These are phyloP conservation scores for Cercis canadensis DNA, from an alignment of 306 rosid genomes.

Conservation along the genomic window DNA sequence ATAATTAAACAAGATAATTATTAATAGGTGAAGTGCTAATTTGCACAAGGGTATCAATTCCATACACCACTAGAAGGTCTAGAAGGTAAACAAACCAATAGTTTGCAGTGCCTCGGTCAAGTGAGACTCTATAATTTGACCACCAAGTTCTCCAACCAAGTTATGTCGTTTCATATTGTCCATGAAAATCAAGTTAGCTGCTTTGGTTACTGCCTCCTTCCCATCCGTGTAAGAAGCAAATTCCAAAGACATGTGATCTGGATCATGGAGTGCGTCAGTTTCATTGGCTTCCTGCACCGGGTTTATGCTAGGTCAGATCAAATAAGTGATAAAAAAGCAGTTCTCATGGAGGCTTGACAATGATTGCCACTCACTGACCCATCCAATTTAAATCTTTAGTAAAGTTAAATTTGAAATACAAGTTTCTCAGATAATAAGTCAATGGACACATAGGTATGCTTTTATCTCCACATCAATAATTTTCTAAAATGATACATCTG, in stretches of 20 bases:
- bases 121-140: slow-evolving; percentile 51
- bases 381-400: slow-evolving; percentile 16
- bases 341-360: slow-evolving; percentile 14
- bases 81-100: slow-evolving; percentile 65
- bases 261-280: slow-evolving; percentile 37
- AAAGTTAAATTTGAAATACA: slow-evolving; percentile 2
- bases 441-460: neutral
- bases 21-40: slow-evolving; percentile 19
- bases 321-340: slow-evolving; percentile 6
- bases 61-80: slow-evolving; percentile 34
- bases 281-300: slow-evolving; percentile 60
- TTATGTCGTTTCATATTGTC: slow-evolving; percentile 53
- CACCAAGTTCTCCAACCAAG: slow-evolving; percentile 49
- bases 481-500: slow-evolving; percentile 26
- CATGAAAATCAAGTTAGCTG: slow-evolving; percentile 71
- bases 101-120: slow-evolving; percentile 71
- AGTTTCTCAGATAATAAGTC: neutral
- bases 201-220: slow-evolving; percentile 78
- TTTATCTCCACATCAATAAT: slow-evolving; percentile 7
- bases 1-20: slow-evolving; percentile 26
- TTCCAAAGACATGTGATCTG: slow-evolving; percentile 61
- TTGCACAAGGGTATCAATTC: slow-evolving; percentile 32
- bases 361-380: neutral
- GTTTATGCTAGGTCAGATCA: slow-evolving; percentile 41
- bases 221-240: slow-evolving; percentile 74